These are phyloP conservation scores for Trametes pubescens DNA, from an alignment of 1,284 basidiomycete genomes.

Conservation along the genomic window DNA sequence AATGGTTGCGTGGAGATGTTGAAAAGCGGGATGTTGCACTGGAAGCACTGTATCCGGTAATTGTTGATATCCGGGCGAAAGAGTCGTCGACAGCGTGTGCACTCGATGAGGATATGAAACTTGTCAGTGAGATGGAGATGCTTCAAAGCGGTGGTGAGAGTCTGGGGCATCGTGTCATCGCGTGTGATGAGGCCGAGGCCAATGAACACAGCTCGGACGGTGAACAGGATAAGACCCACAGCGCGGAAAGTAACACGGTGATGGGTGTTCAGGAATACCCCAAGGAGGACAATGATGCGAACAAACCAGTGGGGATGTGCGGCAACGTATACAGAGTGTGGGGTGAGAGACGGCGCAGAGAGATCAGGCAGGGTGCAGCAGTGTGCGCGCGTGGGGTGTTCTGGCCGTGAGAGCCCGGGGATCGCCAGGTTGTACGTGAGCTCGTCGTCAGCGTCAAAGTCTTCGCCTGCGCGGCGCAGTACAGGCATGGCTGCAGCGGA, in stretches of 20 bases:
- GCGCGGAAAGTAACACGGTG: constrained; percentile 40
- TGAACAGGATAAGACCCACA: constrained; percentile 31
- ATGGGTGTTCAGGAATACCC: constrained; percentile 37
- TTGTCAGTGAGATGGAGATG: constrained; percentile 35
- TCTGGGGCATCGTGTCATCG: constrained; percentile 29
- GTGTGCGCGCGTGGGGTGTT: no score
- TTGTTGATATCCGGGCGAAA: constrained; percentile 15
- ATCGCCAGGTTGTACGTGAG: no score
- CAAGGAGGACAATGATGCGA: constrained; percentile 28
- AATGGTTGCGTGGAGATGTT: neutral
- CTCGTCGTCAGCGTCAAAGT: no score
- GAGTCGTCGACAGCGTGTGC: constrained; percentile 31
- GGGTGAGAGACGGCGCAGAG: constrained; percentile 3
- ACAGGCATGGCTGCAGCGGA: no score
- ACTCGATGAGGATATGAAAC: constrained; percentile 36
- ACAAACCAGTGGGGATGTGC: constrained; percentile 26
- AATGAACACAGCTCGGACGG: constrained; percentile 31
- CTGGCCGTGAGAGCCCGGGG: no score
- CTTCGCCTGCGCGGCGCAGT: no score
- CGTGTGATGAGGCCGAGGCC: constrained; percentile 28
- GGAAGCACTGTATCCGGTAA: neutral
- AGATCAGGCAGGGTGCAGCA: neutral
- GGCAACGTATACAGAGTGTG: neutral
- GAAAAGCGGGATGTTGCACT: constrained; percentile 11
- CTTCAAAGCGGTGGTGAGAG: constrained; percentile 35